Evolutionary conservation across 2,329 filamentous ascomycete genomes (phyloP).

Genomic region (Phoma herbarum): DNA sequence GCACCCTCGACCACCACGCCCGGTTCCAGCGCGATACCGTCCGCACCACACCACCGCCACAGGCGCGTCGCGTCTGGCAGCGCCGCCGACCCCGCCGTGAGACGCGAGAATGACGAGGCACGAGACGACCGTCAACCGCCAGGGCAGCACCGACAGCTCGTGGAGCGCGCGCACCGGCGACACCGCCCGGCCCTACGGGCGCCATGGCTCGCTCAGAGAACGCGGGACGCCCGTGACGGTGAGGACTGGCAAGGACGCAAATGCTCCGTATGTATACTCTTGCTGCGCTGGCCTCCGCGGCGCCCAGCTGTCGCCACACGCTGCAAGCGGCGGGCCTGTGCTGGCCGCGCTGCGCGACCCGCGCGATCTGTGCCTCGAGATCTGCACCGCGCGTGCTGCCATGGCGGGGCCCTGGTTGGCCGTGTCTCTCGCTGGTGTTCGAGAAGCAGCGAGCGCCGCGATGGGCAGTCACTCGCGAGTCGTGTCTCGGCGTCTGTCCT

Average conservation of each 20-base stretch:
- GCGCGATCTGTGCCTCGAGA: conserved; percentile 27
- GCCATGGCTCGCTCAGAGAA: conserved; percentile 42
- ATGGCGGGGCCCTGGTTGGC: conserved; percentile 12
- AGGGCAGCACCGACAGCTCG: conserved; percentile 72
- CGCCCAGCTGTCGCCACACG: conserved; percentile 18
- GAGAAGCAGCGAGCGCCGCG: conserved; percentile 18
- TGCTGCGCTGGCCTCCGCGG: neutral
- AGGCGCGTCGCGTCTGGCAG: conserved; percentile 13
- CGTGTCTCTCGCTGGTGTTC: conserved; percentile 18
- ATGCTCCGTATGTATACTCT: conserved; percentile 53
- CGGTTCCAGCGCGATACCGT: conserved; percentile 17
- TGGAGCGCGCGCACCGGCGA: conserved; percentile 73
- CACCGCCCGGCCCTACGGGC: conserved; percentile 64
- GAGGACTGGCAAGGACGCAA: conserved; percentile 64
- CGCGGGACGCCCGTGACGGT: conserved; percentile 57
- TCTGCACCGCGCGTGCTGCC: conserved; percentile 22
- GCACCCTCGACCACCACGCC: conserved; percentile 40
- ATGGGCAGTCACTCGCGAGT: conserved; percentile 28
- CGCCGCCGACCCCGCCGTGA: conserved; percentile 27
- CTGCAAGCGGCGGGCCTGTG: neutral
- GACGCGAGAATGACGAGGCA: conserved; percentile 68
- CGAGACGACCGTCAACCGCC: conserved; percentile 70
- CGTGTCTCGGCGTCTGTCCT: conserved; percentile 30
- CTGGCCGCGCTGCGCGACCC: conserved; percentile 25
- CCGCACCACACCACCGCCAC: conserved; percentile 32